Evolutionary conservation across 257 asterid genomes (phyloP), one percentile per base, ranked within the genome.

Genomic region (Nicotiana tomentosiformis): DNA sequence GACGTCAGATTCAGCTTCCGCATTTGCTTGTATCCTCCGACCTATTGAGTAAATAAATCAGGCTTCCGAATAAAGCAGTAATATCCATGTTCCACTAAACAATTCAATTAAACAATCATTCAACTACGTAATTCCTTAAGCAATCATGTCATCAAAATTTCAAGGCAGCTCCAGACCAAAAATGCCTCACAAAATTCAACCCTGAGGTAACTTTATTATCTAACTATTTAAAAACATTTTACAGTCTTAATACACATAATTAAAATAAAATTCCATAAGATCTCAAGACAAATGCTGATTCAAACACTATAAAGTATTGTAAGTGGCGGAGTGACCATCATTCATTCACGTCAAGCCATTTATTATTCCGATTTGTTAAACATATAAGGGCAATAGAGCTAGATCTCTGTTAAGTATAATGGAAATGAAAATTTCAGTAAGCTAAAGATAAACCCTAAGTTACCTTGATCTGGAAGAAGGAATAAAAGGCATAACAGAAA

Each of bases 391-490:
- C 10, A 7, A 43, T 43, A 43, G 49, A 43, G 49, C 49, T 51
- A 69, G 56, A 69, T 69, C 30, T 56, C 20, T 56, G 4, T 56
- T 56, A 4, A 16, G 7, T 16, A 53, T 16, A 2, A 70, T 70
- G 17, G 7, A 23, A 70, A 4, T 20, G 29, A 32, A 11, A 43
- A 32, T 70, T 7, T 35, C 5, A 69, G n/a, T 7, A 17, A 51
- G 56, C 51, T 15, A 7, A 35, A 18, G 35, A 39, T 74, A 74
- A 74, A 17, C 33, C 32, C 30, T 7, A 82, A 16, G 66, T 35
- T 53, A 93, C 98, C 98, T 90, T 92, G 98, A 90, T 94, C 96
- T 10, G 97, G 98, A 15, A 94, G 90, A 58, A 92, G 90, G 82
- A 88, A 90, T 65, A 94, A 86, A 39, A 94, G 93, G 85, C 93